Evolutionary conservation across 352 stramenopile species (phyloP).

Genomic region (Pythium aristosporum): DNA sequence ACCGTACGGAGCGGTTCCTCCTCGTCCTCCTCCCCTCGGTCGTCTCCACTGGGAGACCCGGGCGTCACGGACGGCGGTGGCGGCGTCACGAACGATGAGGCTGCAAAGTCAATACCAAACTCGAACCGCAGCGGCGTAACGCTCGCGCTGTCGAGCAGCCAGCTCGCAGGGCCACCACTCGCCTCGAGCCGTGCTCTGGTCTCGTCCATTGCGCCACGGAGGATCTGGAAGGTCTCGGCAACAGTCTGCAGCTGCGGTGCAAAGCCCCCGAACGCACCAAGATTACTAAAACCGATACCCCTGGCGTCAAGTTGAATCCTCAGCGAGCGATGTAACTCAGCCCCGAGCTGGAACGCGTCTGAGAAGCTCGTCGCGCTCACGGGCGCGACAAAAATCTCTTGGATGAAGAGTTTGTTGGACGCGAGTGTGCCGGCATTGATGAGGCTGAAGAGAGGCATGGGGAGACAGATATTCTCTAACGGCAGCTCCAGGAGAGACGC

Average conservation of each 20-base stretch:
- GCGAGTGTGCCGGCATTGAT: slow-evolving; percentile 61
- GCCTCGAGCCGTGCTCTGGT: slow-evolving; percentile 28
- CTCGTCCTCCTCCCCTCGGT: background rate
- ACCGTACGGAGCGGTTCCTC: background rate
- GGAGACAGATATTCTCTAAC: slow-evolving; percentile 44
- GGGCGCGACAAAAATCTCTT: slow-evolving; percentile 61
- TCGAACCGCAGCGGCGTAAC: slow-evolving; percentile 41
- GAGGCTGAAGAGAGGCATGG: slow-evolving; percentile 76
- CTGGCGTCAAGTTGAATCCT: slow-evolving; percentile 44
- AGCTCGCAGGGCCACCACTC: slow-evolving; percentile 27
- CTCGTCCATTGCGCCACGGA: slow-evolving; percentile 52
- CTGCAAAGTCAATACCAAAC: slow-evolving; percentile 68
- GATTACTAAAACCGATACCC: slow-evolving; percentile 61
- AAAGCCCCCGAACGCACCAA: slow-evolving; percentile 58
- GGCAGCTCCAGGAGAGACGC: slow-evolving; percentile 45
- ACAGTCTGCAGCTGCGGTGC: slow-evolving; percentile 58
- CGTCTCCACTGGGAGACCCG: too few relatives aligned
- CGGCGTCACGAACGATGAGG: slow-evolving; percentile 49
- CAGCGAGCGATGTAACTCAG: slow-evolving; percentile 46
- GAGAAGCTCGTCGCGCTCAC: slow-evolving; percentile 54
- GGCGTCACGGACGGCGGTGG: background rate
- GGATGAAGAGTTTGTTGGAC: slow-evolving; percentile 67
- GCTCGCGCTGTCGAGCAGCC: slow-evolving; percentile 33
- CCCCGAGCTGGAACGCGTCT: slow-evolving; percentile 58
- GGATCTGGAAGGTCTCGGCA: slow-evolving; percentile 56